Evolutionary conservation across 305 asterid genomes (phyloP).

Genomic region (Fraxinus dipetala): DNA sequence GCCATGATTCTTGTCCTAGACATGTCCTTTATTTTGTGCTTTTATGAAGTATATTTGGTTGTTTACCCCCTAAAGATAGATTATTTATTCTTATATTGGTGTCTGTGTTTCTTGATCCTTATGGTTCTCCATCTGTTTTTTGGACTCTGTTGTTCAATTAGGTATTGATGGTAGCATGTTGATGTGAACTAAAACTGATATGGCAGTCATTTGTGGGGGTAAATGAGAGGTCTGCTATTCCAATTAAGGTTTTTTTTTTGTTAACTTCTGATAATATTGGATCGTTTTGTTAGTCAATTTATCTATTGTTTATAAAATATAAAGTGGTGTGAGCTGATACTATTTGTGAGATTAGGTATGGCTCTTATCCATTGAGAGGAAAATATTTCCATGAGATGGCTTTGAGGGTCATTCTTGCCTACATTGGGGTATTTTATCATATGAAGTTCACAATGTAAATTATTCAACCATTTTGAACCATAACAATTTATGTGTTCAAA

Average conservation of each 20-base stretch:
- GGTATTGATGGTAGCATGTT: constrained; percentile 84
- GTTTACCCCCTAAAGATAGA: not conserved
- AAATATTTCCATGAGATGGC: too few species aligned
- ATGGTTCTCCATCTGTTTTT: constrained; percentile 92
- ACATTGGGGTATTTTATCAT: too few species aligned
- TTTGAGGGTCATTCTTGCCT: too few species aligned
- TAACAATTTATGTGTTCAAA: too few species aligned
- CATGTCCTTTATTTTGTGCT: too few species aligned
- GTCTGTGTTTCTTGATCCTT: constrained; percentile 60
- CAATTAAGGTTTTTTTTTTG: constrained; percentile 54
- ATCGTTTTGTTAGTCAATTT: not conserved
- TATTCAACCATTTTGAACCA: too few species aligned
- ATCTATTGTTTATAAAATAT: not conserved
- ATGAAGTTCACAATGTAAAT: too few species aligned
- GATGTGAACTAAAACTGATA: constrained; percentile 97
- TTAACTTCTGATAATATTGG: not conserved
- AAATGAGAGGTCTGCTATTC: constrained; percentile 95
- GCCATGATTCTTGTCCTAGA: too few species aligned
- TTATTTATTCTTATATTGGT: not conserved
- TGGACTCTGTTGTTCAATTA: constrained; percentile 92
- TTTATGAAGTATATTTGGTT: not conserved
- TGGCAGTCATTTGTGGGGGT: constrained; percentile 31
- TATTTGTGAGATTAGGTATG: constrained; percentile 57
- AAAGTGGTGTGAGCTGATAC: constrained; percentile 20
- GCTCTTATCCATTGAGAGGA: constrained; percentile 36